phyloP scores from a whole-genome alignment of 2,329 filamentous ascomycete genomes.

The Talaromyces sp. region DNA sequence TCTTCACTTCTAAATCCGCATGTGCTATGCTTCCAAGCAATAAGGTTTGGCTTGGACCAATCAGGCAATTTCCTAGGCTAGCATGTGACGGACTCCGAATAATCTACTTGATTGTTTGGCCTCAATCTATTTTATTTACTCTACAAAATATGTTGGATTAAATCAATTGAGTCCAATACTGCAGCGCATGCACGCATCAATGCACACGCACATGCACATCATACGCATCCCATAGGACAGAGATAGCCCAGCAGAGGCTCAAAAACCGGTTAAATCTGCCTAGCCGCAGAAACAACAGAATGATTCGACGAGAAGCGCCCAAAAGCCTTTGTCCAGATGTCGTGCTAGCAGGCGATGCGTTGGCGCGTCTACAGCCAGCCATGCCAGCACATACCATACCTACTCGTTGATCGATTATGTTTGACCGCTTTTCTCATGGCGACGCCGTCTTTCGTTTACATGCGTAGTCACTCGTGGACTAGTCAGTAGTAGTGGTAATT shows the following conservation, averaged over 20 bases:
- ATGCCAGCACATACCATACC: not conserved
- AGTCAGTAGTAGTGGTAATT: too few species aligned
- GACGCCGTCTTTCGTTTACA: not conserved
- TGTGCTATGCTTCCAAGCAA: too few species aligned
- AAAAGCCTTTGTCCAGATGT: not conserved
- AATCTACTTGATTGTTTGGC: not conserved
- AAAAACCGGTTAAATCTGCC: not conserved
- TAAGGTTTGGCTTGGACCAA: not conserved
- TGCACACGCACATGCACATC: not conserved
- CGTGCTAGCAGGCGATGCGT: not conserved
- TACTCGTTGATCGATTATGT: not conserved
- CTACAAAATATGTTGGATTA: not conserved
- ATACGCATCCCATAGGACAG: not conserved
- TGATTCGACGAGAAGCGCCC: not conserved
- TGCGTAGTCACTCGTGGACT: too few species aligned
- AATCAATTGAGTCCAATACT: not conserved
- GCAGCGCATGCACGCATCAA: not conserved
- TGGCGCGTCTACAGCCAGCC: not conserved
- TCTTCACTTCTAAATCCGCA: too few species aligned
- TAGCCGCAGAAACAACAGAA: not conserved
- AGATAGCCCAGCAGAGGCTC: not conserved
- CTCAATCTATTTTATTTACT: not conserved
- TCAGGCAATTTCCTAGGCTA: not conserved
- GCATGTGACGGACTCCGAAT: not conserved
- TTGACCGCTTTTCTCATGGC: not conserved